Evolutionary conservation across 805 yeast genomes (phyloP).

Genomic region (Candida insectorum): DNA sequence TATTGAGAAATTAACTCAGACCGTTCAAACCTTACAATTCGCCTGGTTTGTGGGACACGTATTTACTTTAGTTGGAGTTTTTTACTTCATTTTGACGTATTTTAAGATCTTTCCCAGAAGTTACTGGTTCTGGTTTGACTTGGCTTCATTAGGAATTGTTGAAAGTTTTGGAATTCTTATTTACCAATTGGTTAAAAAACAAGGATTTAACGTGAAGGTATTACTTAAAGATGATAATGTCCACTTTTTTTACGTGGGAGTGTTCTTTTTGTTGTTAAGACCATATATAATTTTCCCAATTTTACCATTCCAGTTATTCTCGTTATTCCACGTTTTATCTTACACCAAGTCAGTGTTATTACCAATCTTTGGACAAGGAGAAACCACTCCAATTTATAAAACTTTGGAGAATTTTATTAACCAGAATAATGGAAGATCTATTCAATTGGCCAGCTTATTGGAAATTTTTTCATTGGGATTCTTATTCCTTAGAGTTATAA

Average conservation of each 20-base stretch:
- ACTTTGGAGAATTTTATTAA: constrained; percentile 37
- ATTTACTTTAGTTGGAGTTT: constrained; percentile 28
- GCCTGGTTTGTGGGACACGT: constrained; percentile 65
- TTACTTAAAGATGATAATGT: constrained; percentile 56
- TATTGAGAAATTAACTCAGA: constrained; percentile 15
- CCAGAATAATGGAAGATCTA: constrained; percentile 33
- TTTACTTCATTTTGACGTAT: constrained; percentile 32
- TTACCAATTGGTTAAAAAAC: constrained; percentile 47
- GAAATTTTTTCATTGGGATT: constrained; percentile 43
- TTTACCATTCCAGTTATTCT: constrained; percentile 72
- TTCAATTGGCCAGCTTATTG: constrained; percentile 36
- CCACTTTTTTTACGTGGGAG: constrained; percentile 61
- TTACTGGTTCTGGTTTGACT: constrained; percentile 47
- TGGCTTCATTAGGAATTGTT: constrained; percentile 60
- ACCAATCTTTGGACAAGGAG: constrained; percentile 50
- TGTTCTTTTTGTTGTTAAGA: constrained; percentile 51
- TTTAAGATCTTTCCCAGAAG: constrained; percentile 21
- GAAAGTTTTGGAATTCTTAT: constrained; percentile 75
- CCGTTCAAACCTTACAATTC: constrained; percentile 52
- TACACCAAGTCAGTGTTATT: constrained; percentile 63
- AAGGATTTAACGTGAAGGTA: constrained; percentile 18
- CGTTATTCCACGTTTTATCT: constrained; percentile 77
- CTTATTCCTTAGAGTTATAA: constrained; percentile 48
- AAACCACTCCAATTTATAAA: constrained; percentile 27
- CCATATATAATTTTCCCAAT: constrained; percentile 60